phyloP scores from a whole-genome alignment of 208 protist genomes.

The Entamoeba nuttalli region DNA sequence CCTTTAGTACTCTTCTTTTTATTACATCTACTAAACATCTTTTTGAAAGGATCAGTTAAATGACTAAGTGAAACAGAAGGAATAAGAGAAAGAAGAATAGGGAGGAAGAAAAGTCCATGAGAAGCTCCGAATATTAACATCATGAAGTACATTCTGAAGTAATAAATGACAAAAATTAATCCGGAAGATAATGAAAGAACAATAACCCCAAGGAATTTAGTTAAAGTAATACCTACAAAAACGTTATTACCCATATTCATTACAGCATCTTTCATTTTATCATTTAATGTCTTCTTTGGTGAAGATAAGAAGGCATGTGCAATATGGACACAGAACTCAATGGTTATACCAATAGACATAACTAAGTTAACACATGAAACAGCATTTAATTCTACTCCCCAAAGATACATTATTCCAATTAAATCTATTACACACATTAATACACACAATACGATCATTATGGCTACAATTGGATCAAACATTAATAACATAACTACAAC shows the following conservation, averaged over 20 bases:
- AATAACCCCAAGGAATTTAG: constrained; percentile 43
- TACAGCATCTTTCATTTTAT: constrained; percentile 17
- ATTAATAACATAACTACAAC: constrained; percentile 30
- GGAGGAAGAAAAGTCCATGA: constrained; percentile 46
- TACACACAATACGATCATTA: constrained; percentile 35
- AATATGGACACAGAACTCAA: constrained; percentile 54
- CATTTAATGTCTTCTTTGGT: not conserved
- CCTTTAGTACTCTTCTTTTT: not conserved
- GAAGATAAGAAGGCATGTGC: constrained; percentile 15
- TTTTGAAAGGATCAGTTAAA: not conserved
- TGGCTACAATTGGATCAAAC: constrained; percentile 12
- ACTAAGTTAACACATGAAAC: constrained; percentile 50
- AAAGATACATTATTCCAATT: constrained; percentile 43
- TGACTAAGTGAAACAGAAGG: constrained; percentile 1
- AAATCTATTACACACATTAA: constrained; percentile 37
- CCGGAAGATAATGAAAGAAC: constrained; percentile 39
- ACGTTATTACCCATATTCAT: constrained; percentile 34
- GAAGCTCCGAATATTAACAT: constrained; percentile 42
- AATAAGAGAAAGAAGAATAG: constrained; percentile 28
- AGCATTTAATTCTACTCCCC: constrained; percentile 43
- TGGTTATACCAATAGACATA: constrained; percentile 47
- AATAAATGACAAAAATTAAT: constrained; percentile 39
- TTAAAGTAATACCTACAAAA: constrained; percentile 42
- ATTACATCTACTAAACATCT: not conserved
- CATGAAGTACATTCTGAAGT: constrained; percentile 46